phyloP scores from a whole-genome alignment of 306 rosid species.

The Rosa multiflora region DNA sequence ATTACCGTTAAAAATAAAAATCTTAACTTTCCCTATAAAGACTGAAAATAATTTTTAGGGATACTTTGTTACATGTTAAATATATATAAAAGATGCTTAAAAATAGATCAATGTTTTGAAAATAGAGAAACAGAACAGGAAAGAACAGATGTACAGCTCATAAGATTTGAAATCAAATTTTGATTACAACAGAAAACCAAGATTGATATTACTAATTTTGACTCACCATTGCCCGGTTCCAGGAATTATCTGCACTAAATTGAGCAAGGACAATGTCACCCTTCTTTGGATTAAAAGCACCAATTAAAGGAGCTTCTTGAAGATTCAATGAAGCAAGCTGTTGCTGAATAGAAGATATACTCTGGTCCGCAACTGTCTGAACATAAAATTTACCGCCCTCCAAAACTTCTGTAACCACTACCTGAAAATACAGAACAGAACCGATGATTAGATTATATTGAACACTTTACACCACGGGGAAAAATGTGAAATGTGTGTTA shows the following conservation, averaged over 20 bases:
- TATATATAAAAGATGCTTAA: neutral
- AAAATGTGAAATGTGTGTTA: neutral
- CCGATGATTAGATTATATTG: slow-evolving; percentile 20
- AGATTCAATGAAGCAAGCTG: slow-evolving; percentile 82
- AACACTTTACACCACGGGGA: slow-evolving; percentile 11
- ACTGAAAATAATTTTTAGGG: neutral
- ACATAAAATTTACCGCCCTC: slow-evolving; percentile 91
- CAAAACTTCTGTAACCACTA: slow-evolving; percentile 75
- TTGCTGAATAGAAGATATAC: slow-evolving; percentile 73
- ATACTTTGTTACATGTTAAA: neutral
- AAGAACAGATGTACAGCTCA: neutral
- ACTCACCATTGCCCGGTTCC: slow-evolving; percentile 98
- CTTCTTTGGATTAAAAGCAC: slow-evolving; percentile 90
- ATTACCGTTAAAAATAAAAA: neutral
- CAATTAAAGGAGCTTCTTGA: slow-evolving; percentile 87
- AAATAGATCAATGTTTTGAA: neutral
- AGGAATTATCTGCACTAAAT: slow-evolving; percentile 73
- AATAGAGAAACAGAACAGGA: neutral
- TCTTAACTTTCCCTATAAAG: neutral
- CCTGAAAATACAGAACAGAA: slow-evolving; percentile 45
- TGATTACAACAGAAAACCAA: neutral
- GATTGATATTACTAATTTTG: neutral
- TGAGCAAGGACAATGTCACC: slow-evolving; percentile 90
- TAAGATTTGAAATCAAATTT: neutral
- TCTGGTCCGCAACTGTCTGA: slow-evolving; percentile 90